Evolutionary conservation across 2,329 filamentous ascomycete genomes (phyloP), one percentile per base, ranked within the genome.

Genomic region (Mariannaea elegans): DNA sequence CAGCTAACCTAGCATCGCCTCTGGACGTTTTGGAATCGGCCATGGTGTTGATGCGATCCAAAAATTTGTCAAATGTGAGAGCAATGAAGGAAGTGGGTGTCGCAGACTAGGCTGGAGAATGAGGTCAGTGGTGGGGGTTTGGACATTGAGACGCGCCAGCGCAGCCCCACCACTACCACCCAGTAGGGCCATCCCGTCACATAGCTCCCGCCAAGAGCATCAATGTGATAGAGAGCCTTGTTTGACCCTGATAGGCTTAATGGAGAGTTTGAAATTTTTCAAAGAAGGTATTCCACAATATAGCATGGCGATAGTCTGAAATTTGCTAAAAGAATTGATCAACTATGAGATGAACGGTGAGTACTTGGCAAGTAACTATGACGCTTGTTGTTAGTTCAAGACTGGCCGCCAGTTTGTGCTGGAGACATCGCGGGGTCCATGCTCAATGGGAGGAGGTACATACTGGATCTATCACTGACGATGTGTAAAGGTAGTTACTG

Each of bases 1-100:
- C 68, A 32, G 76, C 72, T 9, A 78, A 73, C 54, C 78, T 74
- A 41, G 75, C 72, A 71, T 85, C 83, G 56, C 80, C 76, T 4
- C 51, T 68, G 9, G 72, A 64, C 29, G 59, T 63, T 41, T 64
- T 73, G 31, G 69, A 56, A 58, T 72, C 68, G 8, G 71, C 56
- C 74, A 76, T 76, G 14, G 46, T 46, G 65, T 32, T 47, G 36
- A 45, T 21, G 34, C 21, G 49, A 49, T 34, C 13, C 31, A 39
- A 44, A 27, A 56, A 41, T 16, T 60, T 7, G 24, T 27, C 21
- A 24, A n/a, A 27, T 44, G 44, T 14, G 34, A 45, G 41, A 38
- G n/a, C 19, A 18, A 52, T 50, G 46, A 48, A 21, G 31, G 46
- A 47, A 56, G 24, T 36, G 41, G 64, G 65, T 36, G 55, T 60